phyloP scores from a whole-genome alignment of 2,329 filamentous ascomycete species.

The Fusarium foetens region DNA sequence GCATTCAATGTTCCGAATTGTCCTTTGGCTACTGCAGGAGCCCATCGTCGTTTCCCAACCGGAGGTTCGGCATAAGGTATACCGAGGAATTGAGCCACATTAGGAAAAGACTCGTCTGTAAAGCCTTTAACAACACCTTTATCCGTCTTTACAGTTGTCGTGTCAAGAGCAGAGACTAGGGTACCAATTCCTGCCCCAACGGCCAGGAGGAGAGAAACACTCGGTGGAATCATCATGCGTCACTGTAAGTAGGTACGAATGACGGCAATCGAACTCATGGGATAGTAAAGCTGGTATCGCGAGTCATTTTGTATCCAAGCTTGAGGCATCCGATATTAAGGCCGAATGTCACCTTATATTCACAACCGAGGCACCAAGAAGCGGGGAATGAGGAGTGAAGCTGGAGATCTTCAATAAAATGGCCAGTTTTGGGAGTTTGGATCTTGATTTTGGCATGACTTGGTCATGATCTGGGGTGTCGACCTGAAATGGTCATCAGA shows the following conservation, averaged over 20 bases:
- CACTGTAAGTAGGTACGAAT: neutral
- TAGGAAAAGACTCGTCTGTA: neutral
- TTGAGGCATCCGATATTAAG: neutral
- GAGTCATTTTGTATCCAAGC: neutral
- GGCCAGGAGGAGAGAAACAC: neutral
- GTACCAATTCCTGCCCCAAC: neutral
- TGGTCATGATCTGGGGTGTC: neutral
- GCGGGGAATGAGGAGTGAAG: neutral
- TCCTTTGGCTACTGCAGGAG: neutral
- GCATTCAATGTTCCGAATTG: neutral
- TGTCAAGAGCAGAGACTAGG: neutral
- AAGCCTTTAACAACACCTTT: constrained; percentile 7
- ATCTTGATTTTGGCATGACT: neutral
- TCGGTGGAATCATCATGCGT: neutral
- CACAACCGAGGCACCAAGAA: neutral
- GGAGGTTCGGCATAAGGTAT: constrained; percentile 12
- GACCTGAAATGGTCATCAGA: neutral
- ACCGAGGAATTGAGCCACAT: constrained; percentile 10
- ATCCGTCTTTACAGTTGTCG: neutral
- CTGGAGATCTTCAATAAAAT: neutral
- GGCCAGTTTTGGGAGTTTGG: neutral
- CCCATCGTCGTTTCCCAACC: neutral
- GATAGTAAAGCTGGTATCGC: neutral
- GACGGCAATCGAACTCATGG: neutral
- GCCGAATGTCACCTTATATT: neutral